Evolutionary conservation across 2,329 filamentous ascomycete species (phyloP).

Genomic region (Sporothrix pallida): DNA sequence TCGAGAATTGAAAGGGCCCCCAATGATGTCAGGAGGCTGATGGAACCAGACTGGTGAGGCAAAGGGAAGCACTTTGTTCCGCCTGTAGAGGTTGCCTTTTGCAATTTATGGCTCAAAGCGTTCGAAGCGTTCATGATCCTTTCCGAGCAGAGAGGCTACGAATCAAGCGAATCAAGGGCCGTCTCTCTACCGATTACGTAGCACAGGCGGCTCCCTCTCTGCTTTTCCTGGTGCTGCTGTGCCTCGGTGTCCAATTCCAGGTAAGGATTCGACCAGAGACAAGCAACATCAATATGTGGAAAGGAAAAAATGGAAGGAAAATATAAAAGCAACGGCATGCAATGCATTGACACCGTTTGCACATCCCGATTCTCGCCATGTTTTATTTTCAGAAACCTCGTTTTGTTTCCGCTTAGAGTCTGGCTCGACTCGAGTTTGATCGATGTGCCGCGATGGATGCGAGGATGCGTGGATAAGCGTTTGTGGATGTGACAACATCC

Average conservation of each 20-base stretch:
- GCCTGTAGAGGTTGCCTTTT: slow-evolving; percentile 1
- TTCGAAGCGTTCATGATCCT: slow-evolving; percentile 7
- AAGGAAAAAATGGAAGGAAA: neutral
- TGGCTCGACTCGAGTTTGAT: neutral
- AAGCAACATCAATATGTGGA: too few species aligned
- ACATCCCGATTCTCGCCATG: neutral
- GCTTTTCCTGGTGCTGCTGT: neutral
- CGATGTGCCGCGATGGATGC: slow-evolving; percentile 15
- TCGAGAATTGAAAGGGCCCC: neutral
- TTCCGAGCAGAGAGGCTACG: neutral
- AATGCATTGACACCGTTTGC: slow-evolving; percentile 23
- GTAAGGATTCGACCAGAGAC: neutral
- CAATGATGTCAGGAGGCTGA: slow-evolving; percentile 28
- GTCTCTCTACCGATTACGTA: slow-evolving; percentile 6
- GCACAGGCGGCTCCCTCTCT: neutral
- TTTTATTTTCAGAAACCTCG: neutral
- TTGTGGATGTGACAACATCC: neutral
- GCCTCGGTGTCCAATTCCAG: neutral
- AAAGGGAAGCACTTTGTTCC: neutral
- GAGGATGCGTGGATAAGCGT: neutral
- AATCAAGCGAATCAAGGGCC: neutral
- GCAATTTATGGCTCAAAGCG: slow-evolving; percentile 9
- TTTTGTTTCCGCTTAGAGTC: neutral
- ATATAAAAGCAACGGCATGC: neutral
- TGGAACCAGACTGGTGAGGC: neutral